Evolutionary conservation across 2,329 filamentous ascomycete species (phyloP).

Genomic region (Blumeria graminis): DNA sequence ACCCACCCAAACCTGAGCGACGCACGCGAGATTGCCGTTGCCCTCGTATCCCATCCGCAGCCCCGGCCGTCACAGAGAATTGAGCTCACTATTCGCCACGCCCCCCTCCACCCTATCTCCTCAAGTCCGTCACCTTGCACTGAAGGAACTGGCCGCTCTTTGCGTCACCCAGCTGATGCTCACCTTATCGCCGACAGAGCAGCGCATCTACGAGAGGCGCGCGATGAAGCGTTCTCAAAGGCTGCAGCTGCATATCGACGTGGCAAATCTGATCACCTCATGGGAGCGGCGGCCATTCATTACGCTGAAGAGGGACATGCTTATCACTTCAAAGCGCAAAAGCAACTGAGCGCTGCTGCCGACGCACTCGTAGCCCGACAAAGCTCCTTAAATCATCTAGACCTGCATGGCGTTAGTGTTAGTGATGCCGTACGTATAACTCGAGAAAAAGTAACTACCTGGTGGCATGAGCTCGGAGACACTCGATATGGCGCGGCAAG

Average conservation of each 20-base stretch:
- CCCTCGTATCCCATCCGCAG: conserved; percentile 18
- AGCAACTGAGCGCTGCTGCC: conserved; percentile 39
- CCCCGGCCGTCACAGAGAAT: conserved; percentile 5
- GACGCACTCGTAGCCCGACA: conserved; percentile 45
- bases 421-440: conserved; percentile 62
- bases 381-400: conserved; percentile 35
- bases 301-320: conserved; percentile 50
- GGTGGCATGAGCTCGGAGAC: conserved; percentile 56
- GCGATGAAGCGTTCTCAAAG: conserved; percentile 25
- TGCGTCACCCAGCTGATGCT: neutral
- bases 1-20: conserved; percentile 30
- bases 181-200: conserved; percentile 4
- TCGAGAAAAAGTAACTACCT: conserved; percentile 35
- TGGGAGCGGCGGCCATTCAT: conserved; percentile 50
- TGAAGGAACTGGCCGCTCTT: conserved; percentile 1
- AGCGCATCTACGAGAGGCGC: conserved; percentile 3
- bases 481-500: conserved; percentile 10
- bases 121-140: neutral
- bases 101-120: conserved; percentile 7
- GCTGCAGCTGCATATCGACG: conserved; percentile 32
- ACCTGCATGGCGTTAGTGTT: conserved; percentile 68
- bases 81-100: conserved; percentile 12
- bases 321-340: conserved; percentile 29
- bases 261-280: conserved; percentile 45
- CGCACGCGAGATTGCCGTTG: conserved; percentile 34